Evolutionary conservation across 192 early-diverging fungal species (phyloP).

Genomic region (Spizellomyces sp.): DNA sequence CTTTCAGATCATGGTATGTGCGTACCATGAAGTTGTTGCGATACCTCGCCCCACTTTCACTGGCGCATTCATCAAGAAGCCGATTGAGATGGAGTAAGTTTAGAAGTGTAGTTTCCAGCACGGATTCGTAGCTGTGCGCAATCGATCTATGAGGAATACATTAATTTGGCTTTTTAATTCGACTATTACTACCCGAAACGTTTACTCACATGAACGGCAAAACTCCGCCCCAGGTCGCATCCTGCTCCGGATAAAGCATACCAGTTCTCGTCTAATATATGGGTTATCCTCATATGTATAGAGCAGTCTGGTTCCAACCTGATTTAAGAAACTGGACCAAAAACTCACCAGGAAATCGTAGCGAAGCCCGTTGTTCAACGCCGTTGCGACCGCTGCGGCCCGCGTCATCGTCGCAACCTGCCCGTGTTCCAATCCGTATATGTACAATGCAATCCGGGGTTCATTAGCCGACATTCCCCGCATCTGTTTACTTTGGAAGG

Average conservation of each 20-base stretch:
- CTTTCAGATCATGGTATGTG: not conserved
- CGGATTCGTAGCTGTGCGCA: not conserved
- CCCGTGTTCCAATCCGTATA: slow-evolving; percentile 20
- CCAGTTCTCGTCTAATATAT: slow-evolving; percentile 20
- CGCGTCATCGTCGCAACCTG: slow-evolving; percentile 21
- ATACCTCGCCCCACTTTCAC: slow-evolving; percentile 7
- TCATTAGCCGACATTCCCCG: not conserved
- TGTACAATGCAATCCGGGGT: slow-evolving; percentile 12
- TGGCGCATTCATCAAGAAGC: slow-evolving; percentile 19
- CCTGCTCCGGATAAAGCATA: slow-evolving; percentile 12
- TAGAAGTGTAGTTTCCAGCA: slow-evolving; percentile 9
- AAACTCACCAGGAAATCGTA: slow-evolving; percentile 22
- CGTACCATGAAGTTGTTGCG: slow-evolving; percentile 29
- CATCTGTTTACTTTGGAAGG: slow-evolving; percentile 12
- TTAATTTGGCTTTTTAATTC: not conserved
- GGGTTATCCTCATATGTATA: not conserved
- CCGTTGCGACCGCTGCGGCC: slow-evolving; percentile 1
- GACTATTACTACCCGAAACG: not conserved
- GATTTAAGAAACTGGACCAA: not conserved
- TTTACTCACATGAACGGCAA: slow-evolving; percentile 15
- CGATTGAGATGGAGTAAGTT: slow-evolving; percentile 21
- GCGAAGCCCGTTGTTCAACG: slow-evolving; percentile 3
- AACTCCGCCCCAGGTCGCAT: slow-evolving; percentile 14
- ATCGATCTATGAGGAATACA: too few species aligned
- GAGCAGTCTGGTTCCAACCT: not conserved